A percentile compares a stretch with the other conserved stretches of the same genome.
phyloP scores from a whole-genome alignment of 805 yeast genomes.

The Diddensiella santjacobensis region DNA sequence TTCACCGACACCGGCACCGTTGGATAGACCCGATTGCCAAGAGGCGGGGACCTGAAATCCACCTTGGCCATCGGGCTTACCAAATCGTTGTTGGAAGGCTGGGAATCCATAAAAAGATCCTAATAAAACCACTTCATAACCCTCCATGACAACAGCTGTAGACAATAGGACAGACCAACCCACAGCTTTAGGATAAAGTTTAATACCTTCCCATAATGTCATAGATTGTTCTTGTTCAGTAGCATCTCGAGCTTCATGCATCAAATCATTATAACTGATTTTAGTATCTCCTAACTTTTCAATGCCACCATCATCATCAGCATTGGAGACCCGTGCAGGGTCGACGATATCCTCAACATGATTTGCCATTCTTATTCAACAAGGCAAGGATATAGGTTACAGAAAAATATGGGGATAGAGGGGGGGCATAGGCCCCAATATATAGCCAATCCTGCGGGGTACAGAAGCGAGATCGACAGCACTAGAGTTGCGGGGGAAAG shows the following conservation, averaged over 20 bases:
- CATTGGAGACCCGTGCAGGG: too few species aligned
- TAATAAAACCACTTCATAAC: slow-evolving; percentile 43
- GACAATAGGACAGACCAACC: slow-evolving; percentile 46
- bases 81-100: slow-evolving; percentile 18
- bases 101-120: slow-evolving; percentile 39
- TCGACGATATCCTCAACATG: neutral
- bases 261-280: slow-evolving; percentile 24
- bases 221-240: slow-evolving; percentile 25
- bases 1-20: slow-evolving; percentile 33
- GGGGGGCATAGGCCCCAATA: neutral
- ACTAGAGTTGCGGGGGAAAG: slow-evolving; percentile 1
- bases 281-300: neutral
- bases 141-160: slow-evolving; percentile 46
- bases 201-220: slow-evolving; percentile 34
- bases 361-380: neutral
- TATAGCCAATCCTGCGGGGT: neutral
- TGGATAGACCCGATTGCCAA: slow-evolving; percentile 25
- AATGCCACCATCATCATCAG: neutral
- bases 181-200: slow-evolving; percentile 37
- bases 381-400: neutral
- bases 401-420: neutral
- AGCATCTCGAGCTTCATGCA: slow-evolving; percentile 15
- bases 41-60: slow-evolving; percentile 19
- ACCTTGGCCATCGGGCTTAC: slow-evolving; percentile 20
- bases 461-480: neutral